Evolutionary conservation across 148 eudicot species (phyloP).

Genomic region (Tetragonia tetragonoides): DNA sequence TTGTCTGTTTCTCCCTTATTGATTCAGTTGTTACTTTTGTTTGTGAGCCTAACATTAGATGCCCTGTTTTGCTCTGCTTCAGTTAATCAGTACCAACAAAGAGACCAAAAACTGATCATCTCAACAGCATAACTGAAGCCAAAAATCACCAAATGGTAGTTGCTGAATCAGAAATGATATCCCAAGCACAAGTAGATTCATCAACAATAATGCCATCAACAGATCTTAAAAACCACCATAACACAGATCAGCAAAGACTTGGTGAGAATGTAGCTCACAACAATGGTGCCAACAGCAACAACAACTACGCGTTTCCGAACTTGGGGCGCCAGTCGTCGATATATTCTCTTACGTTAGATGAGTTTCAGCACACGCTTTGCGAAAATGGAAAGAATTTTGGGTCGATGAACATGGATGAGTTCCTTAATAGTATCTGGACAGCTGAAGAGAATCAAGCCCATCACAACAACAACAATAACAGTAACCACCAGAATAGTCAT

Average conservation of each 20-base stretch:
- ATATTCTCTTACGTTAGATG: slow-evolving; percentile 83
- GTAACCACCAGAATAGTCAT: no score
- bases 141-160: slow-evolving; percentile 20
- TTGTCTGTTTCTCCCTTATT: no score
- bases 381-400: slow-evolving; percentile 83
- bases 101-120: not conserved
- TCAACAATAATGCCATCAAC: slow-evolving; percentile 9
- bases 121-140: not conserved
- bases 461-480: not conserved
- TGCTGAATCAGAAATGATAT: slow-evolving; percentile 14
- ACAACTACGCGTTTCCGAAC: slow-evolving; percentile 20
- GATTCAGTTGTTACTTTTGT: no score
- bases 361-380: slow-evolving; percentile 69
- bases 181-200: slow-evolving; percentile 20
- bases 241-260: not conserved
- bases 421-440: slow-evolving; percentile 88
- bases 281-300: slow-evolving; percentile 14
- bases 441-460: slow-evolving; percentile 82
- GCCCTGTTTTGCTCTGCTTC: slow-evolving; percentile 1
- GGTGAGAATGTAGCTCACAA: not conserved
- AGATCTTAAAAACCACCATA: not conserved
- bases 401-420: slow-evolving; percentile 98
- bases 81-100: not conserved
- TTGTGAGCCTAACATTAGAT: not conserved
- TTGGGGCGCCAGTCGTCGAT: slow-evolving; percentile 71